Evolutionary conservation across 495 filamentous ascomycete genomes (phyloP).

Genomic region (Ramalina intermedia): DNA sequence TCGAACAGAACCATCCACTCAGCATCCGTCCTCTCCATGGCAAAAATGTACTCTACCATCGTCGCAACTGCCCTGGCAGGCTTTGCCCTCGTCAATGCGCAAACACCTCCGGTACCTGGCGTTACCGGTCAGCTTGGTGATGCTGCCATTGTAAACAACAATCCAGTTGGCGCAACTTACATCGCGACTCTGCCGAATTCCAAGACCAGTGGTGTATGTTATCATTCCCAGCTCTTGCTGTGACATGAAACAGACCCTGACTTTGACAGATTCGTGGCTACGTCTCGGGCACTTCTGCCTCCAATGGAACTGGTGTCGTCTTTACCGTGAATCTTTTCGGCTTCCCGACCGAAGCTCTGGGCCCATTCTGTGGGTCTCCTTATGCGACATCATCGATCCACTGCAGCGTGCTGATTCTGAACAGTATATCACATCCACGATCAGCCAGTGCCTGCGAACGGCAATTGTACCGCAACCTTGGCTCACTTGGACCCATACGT

Average conservation of each 20-base stretch:
- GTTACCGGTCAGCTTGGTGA: slow-evolving; percentile 28
- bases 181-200: slow-evolving; percentile 42
- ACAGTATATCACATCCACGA: slow-evolving; percentile 76
- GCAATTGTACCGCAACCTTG: slow-evolving; percentile 62
- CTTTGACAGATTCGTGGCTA: slow-evolving; percentile 30
- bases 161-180: slow-evolving; percentile 45
- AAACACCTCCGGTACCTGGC: slow-evolving; percentile 17
- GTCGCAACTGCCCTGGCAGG: slow-evolving; percentile 27
- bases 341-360: slow-evolving; percentile 43
- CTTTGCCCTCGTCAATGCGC: slow-evolving; percentile 27
- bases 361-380: slow-evolving; percentile 53
- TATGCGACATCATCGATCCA: not conserved
- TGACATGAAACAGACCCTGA: not conserved
- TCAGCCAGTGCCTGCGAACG: slow-evolving; percentile 51
- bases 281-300: slow-evolving; percentile 37
- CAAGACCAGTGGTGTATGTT: slow-evolving; percentile 33
- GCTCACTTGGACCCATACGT: slow-evolving; percentile 55
- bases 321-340: slow-evolving; percentile 49
- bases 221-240: not conserved
- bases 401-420: not conserved
- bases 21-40: not conserved
- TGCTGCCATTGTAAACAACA: slow-evolving; percentile 44
- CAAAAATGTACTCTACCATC: slow-evolving; percentile 27
- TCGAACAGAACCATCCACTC: not conserved
- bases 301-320: slow-evolving; percentile 46